Evolutionary conservation across 192 early-diverging fungal genomes (phyloP), one percentile per base, ranked within the genome.

Genomic region (Linnemannia schmuckeri): DNA sequence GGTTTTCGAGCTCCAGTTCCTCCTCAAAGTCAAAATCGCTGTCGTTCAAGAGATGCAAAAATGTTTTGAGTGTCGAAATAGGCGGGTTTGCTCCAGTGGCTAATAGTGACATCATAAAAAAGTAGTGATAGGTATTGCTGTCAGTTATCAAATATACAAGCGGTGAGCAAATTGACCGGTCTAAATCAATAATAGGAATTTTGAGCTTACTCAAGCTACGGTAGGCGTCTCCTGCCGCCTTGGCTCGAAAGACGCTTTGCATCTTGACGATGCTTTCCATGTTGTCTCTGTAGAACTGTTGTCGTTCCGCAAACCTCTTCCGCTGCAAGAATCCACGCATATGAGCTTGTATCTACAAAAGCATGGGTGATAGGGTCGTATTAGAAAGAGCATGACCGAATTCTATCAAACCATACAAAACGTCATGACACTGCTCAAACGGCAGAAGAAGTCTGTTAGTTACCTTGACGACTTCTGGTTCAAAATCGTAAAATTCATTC

Each of bases 11-110:
- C 13, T 88, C 88, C 77, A 97, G 82, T 88, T 99, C 99, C 80
- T 97, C 95, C 82, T 99, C 97, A 80, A 98, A 96, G 76, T 99
- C 98, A 77, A 95, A 92, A 76, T 97, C 96, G 24, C 92, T 95
- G 88, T 97, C 96, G 73, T 98, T 96, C 68, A 99, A 92, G 68
- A 99, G 88, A 78, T 97, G 94, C 40, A 97, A 90, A 79, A 97
- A 99, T 27, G 92, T 94, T 74, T 97, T 96, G 24, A 99, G 89
- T 4, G 94, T 94, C 10, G 94, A 93, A 33, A 97, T 90, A 0
- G 97, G 92, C 40, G 98, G 96, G 77, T 95, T 98, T 76, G 92
- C 91, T 76, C 94, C 95, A 1, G 93, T 90, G 0, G 92, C 91
- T 92, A 76, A 41, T 72, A 30, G 8, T 57, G 27, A 66, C n/a